phyloP scores from a whole-genome alignment of 306 rosid genomes.

The Mimosa pudica region DNA sequence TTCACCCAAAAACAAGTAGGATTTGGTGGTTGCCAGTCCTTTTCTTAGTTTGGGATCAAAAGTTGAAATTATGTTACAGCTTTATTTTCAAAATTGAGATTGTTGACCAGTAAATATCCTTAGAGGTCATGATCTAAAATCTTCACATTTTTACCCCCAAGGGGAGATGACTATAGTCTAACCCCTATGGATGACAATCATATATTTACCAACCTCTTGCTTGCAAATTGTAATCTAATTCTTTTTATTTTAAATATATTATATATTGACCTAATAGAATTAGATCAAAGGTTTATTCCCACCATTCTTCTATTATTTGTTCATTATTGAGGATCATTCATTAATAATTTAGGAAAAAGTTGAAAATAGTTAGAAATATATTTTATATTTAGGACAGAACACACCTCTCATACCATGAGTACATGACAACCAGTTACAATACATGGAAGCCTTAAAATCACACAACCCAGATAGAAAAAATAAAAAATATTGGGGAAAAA shows the following conservation, averaged over 20 bases:
- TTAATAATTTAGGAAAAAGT: too few relatives aligned
- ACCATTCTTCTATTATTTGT: too few relatives aligned
- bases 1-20: neutral
- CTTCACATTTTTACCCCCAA: neutral
- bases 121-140: slow-evolving; percentile 18
- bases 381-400: too few relatives aligned
- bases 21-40: neutral
- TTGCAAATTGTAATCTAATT: neutral
- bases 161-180: neutral
- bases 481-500: too few relatives aligned
- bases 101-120: neutral
- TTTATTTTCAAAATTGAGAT: neutral
- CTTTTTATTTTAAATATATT: too few relatives aligned
- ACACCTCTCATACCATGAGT: too few relatives aligned
- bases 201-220: neutral
- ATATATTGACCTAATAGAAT: too few relatives aligned
- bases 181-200: neutral
- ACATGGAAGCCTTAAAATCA: slow-evolving; percentile 4
- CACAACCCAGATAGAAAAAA: neutral
- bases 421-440: slow-evolving; percentile 14
- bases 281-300: too few relatives aligned
- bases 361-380: too few relatives aligned
- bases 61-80: neutral
- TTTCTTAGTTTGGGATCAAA: neutral
- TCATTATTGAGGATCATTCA: too few relatives aligned